Percentiles rank a stretch among this genome's conserved stretches.
Evolutionary conservation across 75 land plant species (phyloP).

Genomic region (Cupressus sempervirens): DNA sequence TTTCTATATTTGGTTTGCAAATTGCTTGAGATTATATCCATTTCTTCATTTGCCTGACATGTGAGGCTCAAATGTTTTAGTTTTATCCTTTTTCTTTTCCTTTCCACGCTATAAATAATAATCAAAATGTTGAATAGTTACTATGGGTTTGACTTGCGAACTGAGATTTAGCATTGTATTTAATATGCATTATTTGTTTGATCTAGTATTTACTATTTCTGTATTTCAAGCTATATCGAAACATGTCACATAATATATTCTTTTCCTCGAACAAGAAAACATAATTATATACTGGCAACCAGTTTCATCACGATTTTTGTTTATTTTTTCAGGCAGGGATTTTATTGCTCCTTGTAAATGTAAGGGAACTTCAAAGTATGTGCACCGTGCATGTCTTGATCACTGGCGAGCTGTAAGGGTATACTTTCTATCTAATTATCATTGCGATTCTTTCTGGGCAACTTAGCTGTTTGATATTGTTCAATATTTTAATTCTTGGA

Average conservation of each 20-base stretch:
- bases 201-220: not conserved
- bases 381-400: conserved; percentile 90
- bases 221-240: not conserved
- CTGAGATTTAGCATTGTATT: not conserved
- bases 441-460: not conserved
- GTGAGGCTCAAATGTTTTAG: not conserved
- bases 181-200: not conserved
- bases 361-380: conserved; percentile 92
- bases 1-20: not conserved
- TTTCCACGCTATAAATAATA: not conserved
- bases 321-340: conserved; percentile 64
- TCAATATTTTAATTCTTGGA: not conserved
- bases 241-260: not conserved
- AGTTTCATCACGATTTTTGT: conserved; percentile 4
- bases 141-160: not conserved
- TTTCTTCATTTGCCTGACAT: not conserved
- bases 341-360: conserved; percentile 97
- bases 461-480: conserved; percentile 2
- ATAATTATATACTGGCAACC: not conserved
- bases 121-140: not conserved
- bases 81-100: not conserved
- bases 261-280: not conserved
- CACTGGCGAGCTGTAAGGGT: conserved; percentile 94
- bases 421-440: conserved; percentile 3
- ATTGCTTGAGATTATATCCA: not conserved